A percentile compares a stretch with the other conserved stretches of the same genome.
Conservation (phyloP, 2,329 filamentous ascomycete genomes). For the Bipolaris sorokiniana region DNA sequence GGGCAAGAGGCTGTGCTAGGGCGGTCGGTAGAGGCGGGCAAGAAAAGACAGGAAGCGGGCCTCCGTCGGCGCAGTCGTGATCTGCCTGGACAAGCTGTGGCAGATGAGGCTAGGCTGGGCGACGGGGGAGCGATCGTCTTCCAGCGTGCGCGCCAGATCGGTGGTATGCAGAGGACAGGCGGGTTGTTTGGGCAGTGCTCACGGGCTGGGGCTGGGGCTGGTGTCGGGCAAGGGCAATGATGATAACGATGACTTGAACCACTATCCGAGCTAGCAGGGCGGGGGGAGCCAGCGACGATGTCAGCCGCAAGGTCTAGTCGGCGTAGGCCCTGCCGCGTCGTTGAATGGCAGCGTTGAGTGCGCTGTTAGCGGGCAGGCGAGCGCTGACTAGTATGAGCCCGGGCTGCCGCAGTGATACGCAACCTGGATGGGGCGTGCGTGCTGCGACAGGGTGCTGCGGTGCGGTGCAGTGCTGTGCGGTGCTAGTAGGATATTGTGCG, state of each 20-base stretch:
- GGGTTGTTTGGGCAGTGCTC: constrained; percentile 25
- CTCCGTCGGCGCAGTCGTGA: constrained; percentile 51
- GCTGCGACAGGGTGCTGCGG: too few relatives aligned
- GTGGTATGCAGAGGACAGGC: constrained; percentile 27
- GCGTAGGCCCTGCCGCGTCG: constrained; percentile 32
- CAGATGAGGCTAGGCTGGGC: constrained; percentile 38
- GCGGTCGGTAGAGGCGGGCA: constrained; percentile 53
- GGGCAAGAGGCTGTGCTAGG: constrained; percentile 44
- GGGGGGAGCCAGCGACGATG: constrained; percentile 24
- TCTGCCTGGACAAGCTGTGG: constrained; percentile 39
- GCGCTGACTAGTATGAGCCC: constrained; percentile 20
- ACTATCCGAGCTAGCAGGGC: constrained; percentile 30
- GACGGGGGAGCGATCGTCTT: constrained; percentile 43
- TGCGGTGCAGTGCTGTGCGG: too few relatives aligned
- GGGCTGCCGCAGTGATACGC: constrained; percentile 16
- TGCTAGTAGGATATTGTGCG: too few relatives aligned
- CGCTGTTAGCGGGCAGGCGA: constrained; percentile 27
- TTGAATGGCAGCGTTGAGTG: constrained; percentile 33
- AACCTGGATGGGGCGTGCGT: too few relatives aligned
- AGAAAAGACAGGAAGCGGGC: constrained; percentile 54
- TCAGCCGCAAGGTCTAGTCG: constrained; percentile 36
- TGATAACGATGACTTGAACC: constrained; percentile 35
- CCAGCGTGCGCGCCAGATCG: constrained; percentile 50
- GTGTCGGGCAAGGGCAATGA: background rate
- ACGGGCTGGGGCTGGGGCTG: constrained; percentile 10